Conservation (phyloP, 164 flowering plant genomes). For the Dillenia turbinata region DNA sequence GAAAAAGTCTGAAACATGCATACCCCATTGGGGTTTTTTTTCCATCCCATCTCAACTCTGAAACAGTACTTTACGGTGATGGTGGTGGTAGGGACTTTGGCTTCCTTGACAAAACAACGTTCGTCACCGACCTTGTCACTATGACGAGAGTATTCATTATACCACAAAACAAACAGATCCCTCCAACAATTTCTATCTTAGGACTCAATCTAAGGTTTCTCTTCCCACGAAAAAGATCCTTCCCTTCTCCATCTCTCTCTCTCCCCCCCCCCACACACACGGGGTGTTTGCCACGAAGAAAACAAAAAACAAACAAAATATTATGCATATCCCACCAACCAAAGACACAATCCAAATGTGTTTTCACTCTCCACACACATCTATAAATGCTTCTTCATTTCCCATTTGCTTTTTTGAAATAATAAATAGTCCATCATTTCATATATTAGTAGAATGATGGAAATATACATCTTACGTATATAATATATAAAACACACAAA, state of each 20-base stretch:
- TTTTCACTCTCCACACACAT: constrained; percentile 2
- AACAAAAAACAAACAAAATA: neutral
- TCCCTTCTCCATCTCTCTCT: constrained; percentile 5
- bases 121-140: neutral
- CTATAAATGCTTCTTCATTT: neutral
- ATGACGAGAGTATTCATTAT: no score
- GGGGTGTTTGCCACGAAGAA: no score
- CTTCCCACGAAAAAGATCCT: constrained; percentile 71
- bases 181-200: constrained; percentile 24
- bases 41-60: neutral
- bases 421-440: neutral
- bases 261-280: neutral
- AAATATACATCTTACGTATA: constrained; percentile 11
- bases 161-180: neutral
- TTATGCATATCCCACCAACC: constrained; percentile 1
- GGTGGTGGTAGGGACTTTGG: neutral
- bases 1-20: neutral
- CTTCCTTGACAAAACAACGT: neutral
- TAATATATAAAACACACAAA: constrained; percentile 1
- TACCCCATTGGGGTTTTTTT: neutral
- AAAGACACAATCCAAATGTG: constrained; percentile 6
- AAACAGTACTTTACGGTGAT: constrained; percentile 2
- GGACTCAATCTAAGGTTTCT: constrained; percentile 34
- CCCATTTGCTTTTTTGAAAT: neutral
- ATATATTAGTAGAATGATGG: neutral